These are phyloP conservation scores for Teunomyces cretensis DNA, from an alignment of 805 yeast species.

Conservation along the genomic window DNA sequence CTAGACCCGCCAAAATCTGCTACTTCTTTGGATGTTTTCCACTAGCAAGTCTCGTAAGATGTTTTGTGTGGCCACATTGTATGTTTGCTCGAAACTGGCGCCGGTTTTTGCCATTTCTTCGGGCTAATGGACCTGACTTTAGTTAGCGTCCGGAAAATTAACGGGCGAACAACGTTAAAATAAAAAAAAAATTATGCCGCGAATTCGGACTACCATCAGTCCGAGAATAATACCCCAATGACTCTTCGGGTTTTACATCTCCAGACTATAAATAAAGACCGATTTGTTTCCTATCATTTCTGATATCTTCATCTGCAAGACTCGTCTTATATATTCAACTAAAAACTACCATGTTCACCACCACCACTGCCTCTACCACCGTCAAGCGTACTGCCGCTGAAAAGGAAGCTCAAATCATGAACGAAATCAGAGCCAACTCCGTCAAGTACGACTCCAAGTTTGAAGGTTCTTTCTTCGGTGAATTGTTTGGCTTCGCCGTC, in stretches of 20 bases:
- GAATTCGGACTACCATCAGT: constrained; percentile 4
- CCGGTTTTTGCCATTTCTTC: not conserved
- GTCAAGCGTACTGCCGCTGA: constrained; percentile 32
- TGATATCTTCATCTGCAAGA: not conserved
- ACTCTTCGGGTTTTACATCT: not conserved
- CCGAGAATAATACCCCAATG: constrained; percentile 3
- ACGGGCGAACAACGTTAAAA: not conserved
- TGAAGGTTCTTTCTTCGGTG: constrained; percentile 42
- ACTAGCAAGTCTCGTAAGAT: too few species aligned
- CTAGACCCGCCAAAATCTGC: too few species aligned
- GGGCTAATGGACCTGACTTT: not conserved
- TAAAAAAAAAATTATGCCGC: constrained; percentile 1
- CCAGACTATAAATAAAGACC: not conserved
- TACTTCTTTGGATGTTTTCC: too few species aligned
- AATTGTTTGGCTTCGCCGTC: constrained; percentile 36
- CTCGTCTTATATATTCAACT: not conserved
- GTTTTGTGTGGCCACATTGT: not conserved
- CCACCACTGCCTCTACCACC: constrained; percentile 3
- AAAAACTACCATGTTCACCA: constrained; percentile 3
- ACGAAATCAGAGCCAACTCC: constrained; percentile 37
- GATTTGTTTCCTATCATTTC: not conserved
- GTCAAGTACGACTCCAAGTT: constrained; percentile 40
- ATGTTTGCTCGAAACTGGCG: not conserved
- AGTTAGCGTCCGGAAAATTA: not conserved
- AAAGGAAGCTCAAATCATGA: constrained; percentile 47